Percentiles rank a stretch among this genome's conserved stretches.
phyloP scores from a whole-genome alignment of 257 asterid genomes.

The Fraxinus anomala region DNA sequence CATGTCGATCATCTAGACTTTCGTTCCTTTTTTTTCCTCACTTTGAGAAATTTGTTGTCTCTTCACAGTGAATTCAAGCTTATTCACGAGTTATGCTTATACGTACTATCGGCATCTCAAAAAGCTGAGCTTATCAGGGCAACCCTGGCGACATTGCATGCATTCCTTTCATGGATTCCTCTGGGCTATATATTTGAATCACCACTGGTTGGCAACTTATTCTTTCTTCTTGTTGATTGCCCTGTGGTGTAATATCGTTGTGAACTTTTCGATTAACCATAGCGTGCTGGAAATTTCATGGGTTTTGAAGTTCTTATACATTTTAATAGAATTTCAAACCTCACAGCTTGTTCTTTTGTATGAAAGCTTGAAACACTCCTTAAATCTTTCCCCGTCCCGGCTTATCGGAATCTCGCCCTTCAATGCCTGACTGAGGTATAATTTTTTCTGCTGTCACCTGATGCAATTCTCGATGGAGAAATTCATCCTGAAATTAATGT shows the following conservation, averaged over 20 bases:
- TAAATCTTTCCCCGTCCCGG: slow-evolving; percentile 69
- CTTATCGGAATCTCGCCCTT: slow-evolving; percentile 88
- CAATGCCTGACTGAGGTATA: slow-evolving; percentile 95
- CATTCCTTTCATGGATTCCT: slow-evolving; percentile 98
- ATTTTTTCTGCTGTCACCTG: not conserved
- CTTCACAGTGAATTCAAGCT: slow-evolving; percentile 89
- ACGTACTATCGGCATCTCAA: slow-evolving; percentile 87
- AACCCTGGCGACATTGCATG: slow-evolving; percentile 90
- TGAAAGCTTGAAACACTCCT: slow-evolving; percentile 87
- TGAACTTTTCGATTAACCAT: not conserved
- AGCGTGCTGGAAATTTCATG: slow-evolving; percentile 9
- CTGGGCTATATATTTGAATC: slow-evolving; percentile 97
- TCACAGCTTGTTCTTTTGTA: slow-evolving; percentile 25
- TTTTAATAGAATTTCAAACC: slow-evolving; percentile 21
- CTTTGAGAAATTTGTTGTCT: slow-evolving; percentile 21
- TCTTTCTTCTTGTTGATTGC: slow-evolving; percentile 28
- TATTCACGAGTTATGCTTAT: slow-evolving; percentile 90
- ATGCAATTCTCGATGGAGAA: slow-evolving; percentile 10
- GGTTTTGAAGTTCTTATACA: slow-evolving; percentile 11
- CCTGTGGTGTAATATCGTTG: slow-evolving; percentile 21
- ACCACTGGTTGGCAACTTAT: slow-evolving; percentile 71
- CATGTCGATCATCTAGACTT: not conserved
- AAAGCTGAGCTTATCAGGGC: slow-evolving; percentile 96
- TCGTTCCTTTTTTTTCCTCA: not conserved
- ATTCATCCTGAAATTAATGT: not conserved